Conservation (phyloP, 192 early-diverging fungal genomes). For the Glomus cerebriforme region DNA sequence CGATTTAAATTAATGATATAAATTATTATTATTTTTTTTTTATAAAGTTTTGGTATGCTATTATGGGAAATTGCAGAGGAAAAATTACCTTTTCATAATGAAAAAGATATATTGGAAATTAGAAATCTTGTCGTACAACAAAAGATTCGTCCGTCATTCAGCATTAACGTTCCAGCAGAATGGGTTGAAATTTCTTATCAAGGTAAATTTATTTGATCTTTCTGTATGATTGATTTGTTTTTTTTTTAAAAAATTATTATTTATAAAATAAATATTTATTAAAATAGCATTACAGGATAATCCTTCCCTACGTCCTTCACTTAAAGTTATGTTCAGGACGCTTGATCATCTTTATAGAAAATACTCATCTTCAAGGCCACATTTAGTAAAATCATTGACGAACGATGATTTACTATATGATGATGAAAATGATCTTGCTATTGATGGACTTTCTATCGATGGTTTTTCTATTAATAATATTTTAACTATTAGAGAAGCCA, state of each 20-base stretch:
- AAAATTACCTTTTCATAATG: conserved; percentile 11
- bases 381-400: background rate
- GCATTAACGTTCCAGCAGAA: background rate
- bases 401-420: background rate
- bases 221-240: background rate
- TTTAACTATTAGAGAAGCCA: conserved; percentile 14
- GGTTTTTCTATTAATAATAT: background rate
- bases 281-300: background rate
- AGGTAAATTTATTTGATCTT: background rate
- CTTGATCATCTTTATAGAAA: conserved; percentile 11
- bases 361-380: background rate
- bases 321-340: conserved; percentile 10
- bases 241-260: background rate
- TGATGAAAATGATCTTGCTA: background rate
- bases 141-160: background rate
- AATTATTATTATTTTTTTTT: background rate
- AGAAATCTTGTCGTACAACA: background rate
- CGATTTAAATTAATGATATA: background rate
- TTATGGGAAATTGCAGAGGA: conserved; percentile 31
- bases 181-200: background rate
- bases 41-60: conserved; percentile 26
- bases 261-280: background rate
- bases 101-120: conserved; percentile 23
- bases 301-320: background rate
- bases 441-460: too few species aligned